phyloP scores from a whole-genome alignment of 164 flowering plant genomes.

The Cinnamomum micranthum region DNA sequence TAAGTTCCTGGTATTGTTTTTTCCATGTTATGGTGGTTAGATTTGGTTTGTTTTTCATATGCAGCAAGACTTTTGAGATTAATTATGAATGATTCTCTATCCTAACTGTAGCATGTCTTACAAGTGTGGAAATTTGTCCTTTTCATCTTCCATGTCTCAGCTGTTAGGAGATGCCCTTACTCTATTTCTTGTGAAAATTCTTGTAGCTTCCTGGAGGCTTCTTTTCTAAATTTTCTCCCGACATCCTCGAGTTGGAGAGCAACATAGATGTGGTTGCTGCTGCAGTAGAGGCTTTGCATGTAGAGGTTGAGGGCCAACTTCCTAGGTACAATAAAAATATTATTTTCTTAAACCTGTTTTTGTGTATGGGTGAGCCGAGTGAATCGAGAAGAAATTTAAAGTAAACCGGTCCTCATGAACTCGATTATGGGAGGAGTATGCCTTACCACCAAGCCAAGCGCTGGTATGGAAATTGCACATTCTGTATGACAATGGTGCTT shows the following conservation, averaged over 20 bases:
- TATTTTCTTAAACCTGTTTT: neutral
- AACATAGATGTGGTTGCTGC: slow-evolving; percentile 45
- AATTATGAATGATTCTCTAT: neutral
- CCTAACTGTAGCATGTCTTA: neutral
- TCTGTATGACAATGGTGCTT: too few species aligned
- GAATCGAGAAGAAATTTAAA: too few species aligned
- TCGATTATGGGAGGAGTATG: too few species aligned
- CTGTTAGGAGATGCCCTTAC: neutral
- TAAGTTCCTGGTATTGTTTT: slow-evolving; percentile 63
- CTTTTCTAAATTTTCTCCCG: slow-evolving; percentile 40
- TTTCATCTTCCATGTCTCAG: neutral
- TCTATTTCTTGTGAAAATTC: slow-evolving; percentile 7
- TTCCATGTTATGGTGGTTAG: slow-evolving; percentile 1
- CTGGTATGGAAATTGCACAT: too few species aligned
- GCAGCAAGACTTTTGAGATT: neutral
- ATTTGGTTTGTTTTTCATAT: neutral
- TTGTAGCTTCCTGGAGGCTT: slow-evolving; percentile 68
- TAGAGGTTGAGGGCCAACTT: slow-evolving; percentile 33
- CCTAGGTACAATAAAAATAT: slow-evolving; percentile 40
- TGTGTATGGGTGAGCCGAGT: neutral
- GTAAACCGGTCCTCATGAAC: too few species aligned
- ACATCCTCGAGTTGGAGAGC: slow-evolving; percentile 53
- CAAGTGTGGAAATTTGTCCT: neutral
- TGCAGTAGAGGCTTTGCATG: slow-evolving; percentile 44
- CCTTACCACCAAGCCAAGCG: too few species aligned